Evolutionary conservation across 495 filamentous ascomycete genomes (phyloP), one percentile per base, ranked within the genome.

Genomic region (Daldinia vernicosa): DNA sequence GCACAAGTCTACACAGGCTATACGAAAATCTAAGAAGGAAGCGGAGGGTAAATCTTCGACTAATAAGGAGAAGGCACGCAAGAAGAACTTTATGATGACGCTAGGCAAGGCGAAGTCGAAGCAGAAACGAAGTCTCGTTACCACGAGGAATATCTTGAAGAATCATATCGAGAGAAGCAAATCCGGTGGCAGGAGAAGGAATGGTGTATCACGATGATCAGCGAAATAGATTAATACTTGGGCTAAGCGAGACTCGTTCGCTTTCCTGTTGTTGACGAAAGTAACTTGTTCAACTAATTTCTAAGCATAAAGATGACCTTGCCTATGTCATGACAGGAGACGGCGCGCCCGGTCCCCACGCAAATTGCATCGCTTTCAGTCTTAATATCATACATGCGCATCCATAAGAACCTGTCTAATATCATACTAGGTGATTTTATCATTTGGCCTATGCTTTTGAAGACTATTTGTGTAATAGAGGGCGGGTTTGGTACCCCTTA

Each of bases 61-160:
- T 72, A 99, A 99, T 82, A 92, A 92, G 85, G 96, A 99, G 85
- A 99, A 99, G 86, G 89, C 91, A 28, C 84, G 95, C 57, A 91
- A 89, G 84, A 98, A 99, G 89, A 98, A 98, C 78, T 96, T 98
- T 80, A 77, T 98, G 74, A 99, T 99, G 96, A 97, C 94, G 30
- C 79, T 98, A 39, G 92, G 94, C 53, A 98, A 98, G 84, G 95
- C 95, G 3, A 92, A 92, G 82, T 87, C 84, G 53, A 98, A 98
- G 84, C 89, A 92, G 76, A 98, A 97, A 89, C 85, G 93, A 73
- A 97, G 92, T 88, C 83, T 99, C 76, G 86, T 90, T 43, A 90
- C 97, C 75, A 93, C 89, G 50, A 86, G 88, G 70, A 91, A 89
- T 78, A 85, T 92, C 57, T 74, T 99, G 71, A 93, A 87, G 80